These are phyloP conservation scores for Hyaloscypha variabilis DNA, from an alignment of 495 filamentous ascomycete genomes.

Conservation along the genomic window DNA sequence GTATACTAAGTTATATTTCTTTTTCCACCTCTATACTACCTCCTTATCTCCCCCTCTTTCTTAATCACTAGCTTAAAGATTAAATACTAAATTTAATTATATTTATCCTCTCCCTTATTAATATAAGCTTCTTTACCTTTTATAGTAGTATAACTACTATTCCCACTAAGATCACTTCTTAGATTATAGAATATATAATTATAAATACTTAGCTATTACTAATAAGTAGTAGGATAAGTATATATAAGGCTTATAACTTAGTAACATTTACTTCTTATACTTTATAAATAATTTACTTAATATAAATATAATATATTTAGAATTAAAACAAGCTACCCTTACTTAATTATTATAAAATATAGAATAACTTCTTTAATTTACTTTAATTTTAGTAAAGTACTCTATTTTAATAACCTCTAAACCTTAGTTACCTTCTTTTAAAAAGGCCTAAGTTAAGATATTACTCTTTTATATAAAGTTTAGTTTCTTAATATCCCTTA, in stretches of 20 bases:
- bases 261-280: neutral
- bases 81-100: too few relatives aligned
- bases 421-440: conserved; percentile 18
- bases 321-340: conserved; percentile 6
- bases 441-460: conserved; percentile 14
- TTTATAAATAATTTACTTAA: conserved; percentile 15
- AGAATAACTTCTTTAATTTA: conserved; percentile 1
- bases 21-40: too few relatives aligned
- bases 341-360: conserved; percentile 8
- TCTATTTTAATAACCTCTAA: conserved; percentile 13
- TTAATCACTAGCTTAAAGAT: too few relatives aligned
- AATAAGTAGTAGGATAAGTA: neutral
- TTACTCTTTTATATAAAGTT: conserved; percentile 7
- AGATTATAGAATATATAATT: conserved; percentile 18
- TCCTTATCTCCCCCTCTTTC: too few relatives aligned
- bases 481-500: conserved; percentile 14
- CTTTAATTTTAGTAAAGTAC: conserved; percentile 14
- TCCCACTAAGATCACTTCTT: conserved; percentile 14
- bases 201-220: conserved; percentile 11
- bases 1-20: too few relatives aligned
- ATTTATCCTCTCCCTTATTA: too few relatives aligned
- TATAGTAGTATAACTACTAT: conserved; percentile 11
- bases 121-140: conserved; percentile 3
- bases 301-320: too few relatives aligned
- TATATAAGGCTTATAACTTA: conserved; percentile 3